Evolutionary conservation across 495 filamentous ascomycete genomes (phyloP).

Genomic region (Annulohypoxylon stygium): DNA sequence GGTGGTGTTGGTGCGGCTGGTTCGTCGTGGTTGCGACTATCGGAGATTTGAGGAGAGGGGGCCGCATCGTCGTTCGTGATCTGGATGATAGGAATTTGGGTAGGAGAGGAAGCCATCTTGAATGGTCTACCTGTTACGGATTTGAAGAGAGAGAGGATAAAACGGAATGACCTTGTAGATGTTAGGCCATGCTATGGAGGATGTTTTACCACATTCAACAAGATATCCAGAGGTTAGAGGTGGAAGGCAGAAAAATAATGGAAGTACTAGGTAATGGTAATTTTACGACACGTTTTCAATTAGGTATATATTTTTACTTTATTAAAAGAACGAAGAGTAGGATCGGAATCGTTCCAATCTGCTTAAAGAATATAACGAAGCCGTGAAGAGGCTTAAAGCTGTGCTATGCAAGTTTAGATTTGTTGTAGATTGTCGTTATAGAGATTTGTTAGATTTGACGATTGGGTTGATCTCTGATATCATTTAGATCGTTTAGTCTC

Average conservation of each 20-base stretch:
- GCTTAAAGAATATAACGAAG: slow-evolving; percentile 3
- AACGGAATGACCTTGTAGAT: background rate
- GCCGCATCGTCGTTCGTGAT: slow-evolving; percentile 11
- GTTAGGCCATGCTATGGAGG: slow-evolving; percentile 30
- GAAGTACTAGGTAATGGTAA: no score
- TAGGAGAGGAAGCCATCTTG: slow-evolving; percentile 38
- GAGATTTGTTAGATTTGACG: slow-evolving; percentile 7
- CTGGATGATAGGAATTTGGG: slow-evolving; percentile 1
- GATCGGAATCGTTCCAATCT: background rate
- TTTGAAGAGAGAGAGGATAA: background rate
- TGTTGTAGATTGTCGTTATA: slow-evolving; percentile 1
- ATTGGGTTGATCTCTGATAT: slow-evolving; percentile 22
- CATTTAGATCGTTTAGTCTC: background rate
- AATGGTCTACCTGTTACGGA: background rate
- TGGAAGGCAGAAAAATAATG: background rate
- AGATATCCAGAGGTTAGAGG: background rate
- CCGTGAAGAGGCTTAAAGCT: background rate
- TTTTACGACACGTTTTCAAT: background rate
- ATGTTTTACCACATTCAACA: slow-evolving; percentile 2
- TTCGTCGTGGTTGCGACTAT: slow-evolving; percentile 44
- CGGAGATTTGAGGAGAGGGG: slow-evolving; percentile 27
- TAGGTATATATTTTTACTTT: background rate
- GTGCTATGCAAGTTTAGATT: slow-evolving; percentile 6
- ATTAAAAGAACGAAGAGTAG: background rate
- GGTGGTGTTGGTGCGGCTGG: background rate